Evolutionary conservation across 805 yeast species (phyloP), one percentile per base, ranked within the genome.

Genomic region (Candida pseudofarinosa): DNA sequence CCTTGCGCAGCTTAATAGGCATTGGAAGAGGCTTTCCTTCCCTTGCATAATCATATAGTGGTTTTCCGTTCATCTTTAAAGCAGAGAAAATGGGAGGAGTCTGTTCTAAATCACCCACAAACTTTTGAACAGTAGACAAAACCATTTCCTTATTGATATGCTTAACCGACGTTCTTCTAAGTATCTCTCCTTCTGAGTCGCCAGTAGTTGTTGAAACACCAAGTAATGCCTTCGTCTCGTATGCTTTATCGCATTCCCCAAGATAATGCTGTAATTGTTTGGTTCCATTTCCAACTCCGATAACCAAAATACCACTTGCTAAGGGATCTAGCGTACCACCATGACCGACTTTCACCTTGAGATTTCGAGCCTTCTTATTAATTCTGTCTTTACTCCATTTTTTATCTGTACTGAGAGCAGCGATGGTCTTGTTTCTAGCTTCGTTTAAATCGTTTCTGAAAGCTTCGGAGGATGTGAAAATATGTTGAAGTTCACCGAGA

Each of bases 251-350:
- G 46, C 95, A 83, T 23, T 83, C 85, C 23, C 80, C 80, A 16
- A 91, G 70, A 55, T 85, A 89, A 46, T 77, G 70, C 43, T 80
- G 83, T 35, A 93, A 68, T 57, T 77, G 70, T 60, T 91, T 95
- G 2, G 99, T 93, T 2, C 99, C 99, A 1, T 72, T 48, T 4
- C 97, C 97, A n/a, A 93, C 79, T 4, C 99, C 99, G 42, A 93
- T 73, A 1, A 95, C 91, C 34, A 87, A 62, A 1, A 91, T 90
- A 8, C 99, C 99, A n/a, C 89, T 81, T 0, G 99, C 99, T 35
- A 87, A 65, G 0, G 98, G 97, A 56, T 93, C 99, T 32, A 93
- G 69, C 0, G 99, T 93, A 7, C 99, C 99, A 15, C 99, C 99
- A 62, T 93, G 99, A 1, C 99, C 99, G 72, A 91, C 84, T 56